Evolutionary conservation across 768 basidiomycete genomes (phyloP).

Genomic region (Mycena floridula): DNA sequence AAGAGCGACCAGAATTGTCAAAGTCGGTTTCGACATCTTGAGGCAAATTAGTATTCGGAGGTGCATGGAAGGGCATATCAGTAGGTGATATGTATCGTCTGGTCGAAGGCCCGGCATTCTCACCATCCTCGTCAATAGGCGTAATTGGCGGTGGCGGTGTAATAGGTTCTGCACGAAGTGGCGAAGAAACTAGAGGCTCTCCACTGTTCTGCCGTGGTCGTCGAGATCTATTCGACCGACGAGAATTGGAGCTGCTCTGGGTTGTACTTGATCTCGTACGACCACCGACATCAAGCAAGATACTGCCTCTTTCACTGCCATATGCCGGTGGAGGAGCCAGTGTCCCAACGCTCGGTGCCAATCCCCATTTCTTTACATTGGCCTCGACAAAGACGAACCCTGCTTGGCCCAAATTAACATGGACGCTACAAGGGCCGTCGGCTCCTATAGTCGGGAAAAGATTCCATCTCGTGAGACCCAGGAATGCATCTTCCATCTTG

Average conservation of each 20-base stretch:
- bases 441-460: slow-evolving; percentile 97
- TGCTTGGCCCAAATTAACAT: slow-evolving; percentile 95
- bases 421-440: slow-evolving; percentile 92
- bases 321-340: slow-evolving; percentile 97
- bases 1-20: slow-evolving; percentile 25
- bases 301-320: slow-evolving; percentile 94
- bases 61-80: slow-evolving; percentile 54
- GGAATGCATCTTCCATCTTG: slow-evolving; percentile 93
- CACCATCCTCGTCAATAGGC: slow-evolving; percentile 63
- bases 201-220: slow-evolving; percentile 41
- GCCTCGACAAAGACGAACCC: slow-evolving; percentile 99
- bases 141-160: slow-evolving; percentile 69
- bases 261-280: slow-evolving; percentile 34
- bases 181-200: slow-evolving; percentile 53
- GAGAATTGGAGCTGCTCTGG: slow-evolving; percentile 37
- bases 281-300: slow-evolving; percentile 87
- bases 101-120: slow-evolving; percentile 46
- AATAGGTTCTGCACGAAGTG: slow-evolving; percentile 46
- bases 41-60: slow-evolving; percentile 38
- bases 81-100: slow-evolving; percentile 54
- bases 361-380: slow-evolving; percentile 99
- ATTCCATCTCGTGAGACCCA: slow-evolving; percentile 85
- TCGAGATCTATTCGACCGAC: slow-evolving; percentile 57
- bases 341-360: slow-evolving; percentile 95
- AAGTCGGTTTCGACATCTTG: slow-evolving; percentile 20